phyloP scores from a whole-genome alignment of 768 basidiomycete genomes.

The Phanerochaete sordida region DNA sequence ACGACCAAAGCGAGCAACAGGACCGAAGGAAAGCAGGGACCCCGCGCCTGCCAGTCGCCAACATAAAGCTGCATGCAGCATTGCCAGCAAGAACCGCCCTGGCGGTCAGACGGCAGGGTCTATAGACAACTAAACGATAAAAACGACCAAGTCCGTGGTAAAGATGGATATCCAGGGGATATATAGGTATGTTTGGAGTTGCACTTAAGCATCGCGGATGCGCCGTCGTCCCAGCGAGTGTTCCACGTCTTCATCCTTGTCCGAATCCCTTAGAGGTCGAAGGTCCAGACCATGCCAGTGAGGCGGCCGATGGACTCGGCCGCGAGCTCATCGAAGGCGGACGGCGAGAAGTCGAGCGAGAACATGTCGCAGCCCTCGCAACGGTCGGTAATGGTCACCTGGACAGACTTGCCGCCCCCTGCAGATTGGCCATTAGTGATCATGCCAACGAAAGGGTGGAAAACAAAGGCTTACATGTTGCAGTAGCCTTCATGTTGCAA shows the following conservation, averaged over 20 bases:
- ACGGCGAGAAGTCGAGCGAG: slow-evolving; percentile 55
- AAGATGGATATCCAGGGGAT: background rate
- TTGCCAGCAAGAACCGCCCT: slow-evolving; percentile 2
- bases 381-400: slow-evolving; percentile 54
- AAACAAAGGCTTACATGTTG: slow-evolving; percentile 40
- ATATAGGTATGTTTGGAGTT: background rate
- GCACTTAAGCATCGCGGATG: no score
- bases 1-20: slow-evolving; percentile 3
- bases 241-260: background rate
- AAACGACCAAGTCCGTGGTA: background rate
- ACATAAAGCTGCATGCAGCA: background rate
- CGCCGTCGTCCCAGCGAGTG: no score
- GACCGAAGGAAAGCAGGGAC: background rate
- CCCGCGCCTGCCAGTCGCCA: background rate
- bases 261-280: background rate
- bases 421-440: background rate
- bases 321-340: slow-evolving; percentile 50
- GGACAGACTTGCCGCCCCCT: slow-evolving; percentile 49
- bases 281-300: slow-evolving; percentile 43
- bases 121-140: background rate
- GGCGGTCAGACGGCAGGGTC: background rate
- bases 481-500: slow-evolving; percentile 47
- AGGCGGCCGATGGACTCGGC: slow-evolving; percentile 45
- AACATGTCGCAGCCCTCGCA: slow-evolving; percentile 50
- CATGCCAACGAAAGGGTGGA: background rate